phyloP scores from a whole-genome alignment of 2,329 filamentous ascomycete genomes.

The Aureobasidium sp. region DNA sequence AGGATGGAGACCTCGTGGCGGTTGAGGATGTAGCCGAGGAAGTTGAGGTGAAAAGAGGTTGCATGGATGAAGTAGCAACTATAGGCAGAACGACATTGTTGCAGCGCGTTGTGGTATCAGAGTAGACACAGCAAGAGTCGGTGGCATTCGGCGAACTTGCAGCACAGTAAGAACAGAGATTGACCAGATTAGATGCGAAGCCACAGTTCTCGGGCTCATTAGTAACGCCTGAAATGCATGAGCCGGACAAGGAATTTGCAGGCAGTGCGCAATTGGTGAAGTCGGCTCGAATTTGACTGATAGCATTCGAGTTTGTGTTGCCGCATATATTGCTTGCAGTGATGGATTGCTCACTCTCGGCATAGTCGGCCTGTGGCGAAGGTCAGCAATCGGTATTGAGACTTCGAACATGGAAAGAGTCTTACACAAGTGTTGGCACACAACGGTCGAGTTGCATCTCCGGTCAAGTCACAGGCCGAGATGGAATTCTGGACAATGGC shows the following conservation, averaged over 20 bases:
- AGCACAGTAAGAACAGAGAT: conserved; percentile 81
- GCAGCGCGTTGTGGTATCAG: conserved; percentile 68
- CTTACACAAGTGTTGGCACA: conserved; percentile 85
- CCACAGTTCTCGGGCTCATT: conserved; percentile 90
- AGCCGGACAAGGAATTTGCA: conserved; percentile 64
- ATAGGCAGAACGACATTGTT: conserved; percentile 66
- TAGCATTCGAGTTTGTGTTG: conserved; percentile 51
- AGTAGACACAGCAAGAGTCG: conserved; percentile 87
- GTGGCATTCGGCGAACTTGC: conserved; percentile 82
- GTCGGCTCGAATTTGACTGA: conserved; percentile 78
- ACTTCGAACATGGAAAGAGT: conserved; percentile 19
- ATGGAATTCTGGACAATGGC: conserved; percentile 87
- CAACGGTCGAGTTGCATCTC: conserved; percentile 61
- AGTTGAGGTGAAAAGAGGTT: conserved; percentile 54
- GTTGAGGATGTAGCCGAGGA: conserved; percentile 21
- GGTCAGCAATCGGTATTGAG: conserved; percentile 18
- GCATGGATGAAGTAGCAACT: conserved; percentile 52
- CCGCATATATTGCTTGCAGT: conserved; percentile 67
- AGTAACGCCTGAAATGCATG: conserved; percentile 65
- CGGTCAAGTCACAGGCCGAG: conserved; percentile 57
- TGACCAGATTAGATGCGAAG: conserved; percentile 61
- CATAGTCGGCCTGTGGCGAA: conserved; percentile 61
- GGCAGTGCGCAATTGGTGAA: conserved; percentile 85
- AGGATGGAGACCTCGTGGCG: conserved; percentile 23
- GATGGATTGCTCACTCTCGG: conserved; percentile 81